Evolutionary conservation across 306 rosid species (phyloP).

Genomic region (Acacia crassicarpa): DNA sequence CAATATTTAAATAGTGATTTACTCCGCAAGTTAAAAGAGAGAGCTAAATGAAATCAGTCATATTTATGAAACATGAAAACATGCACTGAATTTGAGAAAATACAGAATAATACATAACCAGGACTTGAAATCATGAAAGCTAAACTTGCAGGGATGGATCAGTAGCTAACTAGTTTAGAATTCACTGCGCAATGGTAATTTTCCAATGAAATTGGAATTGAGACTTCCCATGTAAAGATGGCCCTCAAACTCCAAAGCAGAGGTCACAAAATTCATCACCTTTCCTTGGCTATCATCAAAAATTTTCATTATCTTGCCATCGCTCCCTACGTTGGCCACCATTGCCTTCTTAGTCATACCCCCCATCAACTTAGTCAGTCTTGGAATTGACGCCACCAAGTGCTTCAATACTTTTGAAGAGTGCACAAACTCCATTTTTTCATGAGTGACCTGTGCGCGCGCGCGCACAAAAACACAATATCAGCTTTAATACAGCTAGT

Average conservation of each 20-base stretch:
- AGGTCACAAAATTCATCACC: constrained; percentile 60
- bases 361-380: constrained; percentile 24
- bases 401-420: constrained; percentile 49
- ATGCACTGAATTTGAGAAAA: background rate
- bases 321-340: constrained; percentile 57
- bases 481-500: too few relatives aligned
- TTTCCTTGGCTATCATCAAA: constrained; percentile 61
- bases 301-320: constrained; percentile 57
- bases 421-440: constrained; percentile 55
- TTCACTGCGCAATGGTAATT: constrained; percentile 32
- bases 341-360: constrained; percentile 42
- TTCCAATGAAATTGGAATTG: constrained; percentile 60
- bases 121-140: background rate
- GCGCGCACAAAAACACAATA: too few relatives aligned
- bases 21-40: too few relatives aligned
- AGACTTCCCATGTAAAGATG: constrained; percentile 79
- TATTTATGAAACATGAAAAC: background rate
- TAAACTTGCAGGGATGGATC: background rate
- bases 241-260: constrained; percentile 68
- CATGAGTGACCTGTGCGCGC: background rate
- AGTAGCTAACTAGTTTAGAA: background rate
- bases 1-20: background rate
- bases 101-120: background rate
- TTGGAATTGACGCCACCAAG: constrained; percentile 57
- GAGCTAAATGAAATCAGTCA: background rate